Conservation (phyloP, 345 rosid species). For the Viola odorata region DNA sequence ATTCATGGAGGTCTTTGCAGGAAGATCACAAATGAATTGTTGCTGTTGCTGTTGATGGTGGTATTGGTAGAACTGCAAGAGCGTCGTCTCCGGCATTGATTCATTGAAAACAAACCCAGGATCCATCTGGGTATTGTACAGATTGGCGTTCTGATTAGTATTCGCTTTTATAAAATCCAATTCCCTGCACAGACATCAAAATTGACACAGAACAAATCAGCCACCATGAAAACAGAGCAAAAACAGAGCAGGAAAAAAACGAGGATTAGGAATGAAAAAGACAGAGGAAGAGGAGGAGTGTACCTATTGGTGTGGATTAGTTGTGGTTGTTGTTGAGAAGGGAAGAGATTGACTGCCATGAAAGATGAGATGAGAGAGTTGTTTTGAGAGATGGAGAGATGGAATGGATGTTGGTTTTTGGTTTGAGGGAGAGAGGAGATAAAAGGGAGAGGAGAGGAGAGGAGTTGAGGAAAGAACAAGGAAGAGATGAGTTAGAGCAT, state of each 20-base stretch:
- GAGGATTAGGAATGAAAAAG: not conserved
- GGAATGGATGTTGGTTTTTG: conserved; percentile 20
- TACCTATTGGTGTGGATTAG: conserved; percentile 21
- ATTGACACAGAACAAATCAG: not conserved
- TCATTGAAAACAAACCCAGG: conserved; percentile 20
- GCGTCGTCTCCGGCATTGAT: conserved; percentile 20
- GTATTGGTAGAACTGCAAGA: conserved; percentile 29
- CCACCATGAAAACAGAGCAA: not conserved
- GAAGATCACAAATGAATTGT: conserved; percentile 26
- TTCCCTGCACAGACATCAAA: not conserved
- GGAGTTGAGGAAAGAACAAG: not conserved
- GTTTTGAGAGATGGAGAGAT: not conserved
- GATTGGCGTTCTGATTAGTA: conserved; percentile 23
- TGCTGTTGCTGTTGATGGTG: not conserved
- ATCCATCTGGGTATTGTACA: conserved; percentile 39
- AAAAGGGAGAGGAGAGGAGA: not conserved
- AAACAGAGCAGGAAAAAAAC: not conserved
- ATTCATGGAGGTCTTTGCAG: conserved; percentile 26
- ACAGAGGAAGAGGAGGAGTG: not conserved
- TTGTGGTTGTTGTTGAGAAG: conserved; percentile 34
- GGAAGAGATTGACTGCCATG: conserved; percentile 51
- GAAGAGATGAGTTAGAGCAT: conserved; percentile 3
- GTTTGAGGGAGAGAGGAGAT: conserved; percentile 6
- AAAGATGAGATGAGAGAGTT: not conserved
- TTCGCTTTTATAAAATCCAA: conserved; percentile 32